Percentiles rank a stretch among this genome's conserved stretches.
These are phyloP conservation scores for Leptographium procerum DNA, from an alignment of 2,329 filamentous ascomycete genomes.

Conservation along the genomic window DNA sequence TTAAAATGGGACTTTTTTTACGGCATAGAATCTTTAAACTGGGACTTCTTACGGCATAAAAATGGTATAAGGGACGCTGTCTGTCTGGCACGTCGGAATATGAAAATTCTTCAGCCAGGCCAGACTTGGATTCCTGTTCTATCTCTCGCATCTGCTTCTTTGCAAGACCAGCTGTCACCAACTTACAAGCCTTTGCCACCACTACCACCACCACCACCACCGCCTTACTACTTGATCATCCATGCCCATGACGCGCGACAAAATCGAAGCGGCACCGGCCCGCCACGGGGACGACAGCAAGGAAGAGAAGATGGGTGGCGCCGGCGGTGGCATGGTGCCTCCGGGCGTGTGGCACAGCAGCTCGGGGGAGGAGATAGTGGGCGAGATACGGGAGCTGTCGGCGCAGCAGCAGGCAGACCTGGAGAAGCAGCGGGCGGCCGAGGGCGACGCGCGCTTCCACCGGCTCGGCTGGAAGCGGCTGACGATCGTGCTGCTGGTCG, in stretches of 20 bases:
- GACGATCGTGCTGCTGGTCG: conserved; percentile 43
- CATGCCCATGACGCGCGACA: not conserved
- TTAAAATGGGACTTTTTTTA: not conserved
- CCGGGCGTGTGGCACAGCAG: not conserved
- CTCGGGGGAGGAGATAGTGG: not conserved
- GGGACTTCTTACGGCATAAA: not conserved
- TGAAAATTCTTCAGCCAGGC: not conserved
- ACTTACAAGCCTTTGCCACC: not conserved
- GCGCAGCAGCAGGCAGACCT: not conserved
- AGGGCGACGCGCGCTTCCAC: conserved; percentile 37
- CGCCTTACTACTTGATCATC: no score
- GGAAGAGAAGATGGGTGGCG: not conserved
- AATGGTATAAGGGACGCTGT: not conserved
- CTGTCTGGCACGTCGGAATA: not conserved
- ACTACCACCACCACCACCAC: no score
- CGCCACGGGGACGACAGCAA: not conserved
- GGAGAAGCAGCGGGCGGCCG: conserved; percentile 2
- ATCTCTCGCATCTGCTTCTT: no score
- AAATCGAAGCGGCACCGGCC: not conserved
- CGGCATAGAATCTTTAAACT: not conserved
- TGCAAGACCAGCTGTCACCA: no score
- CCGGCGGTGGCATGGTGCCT: not conserved
- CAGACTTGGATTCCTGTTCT: no score
- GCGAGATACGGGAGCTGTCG: not conserved
- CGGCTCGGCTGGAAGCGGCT: conserved; percentile 46